Percentiles rank a stretch among this genome's conserved stretches.
Conservation (phyloP, 2,329 filamentous ascomycete species). For the Malbranchea zuffiana region DNA sequence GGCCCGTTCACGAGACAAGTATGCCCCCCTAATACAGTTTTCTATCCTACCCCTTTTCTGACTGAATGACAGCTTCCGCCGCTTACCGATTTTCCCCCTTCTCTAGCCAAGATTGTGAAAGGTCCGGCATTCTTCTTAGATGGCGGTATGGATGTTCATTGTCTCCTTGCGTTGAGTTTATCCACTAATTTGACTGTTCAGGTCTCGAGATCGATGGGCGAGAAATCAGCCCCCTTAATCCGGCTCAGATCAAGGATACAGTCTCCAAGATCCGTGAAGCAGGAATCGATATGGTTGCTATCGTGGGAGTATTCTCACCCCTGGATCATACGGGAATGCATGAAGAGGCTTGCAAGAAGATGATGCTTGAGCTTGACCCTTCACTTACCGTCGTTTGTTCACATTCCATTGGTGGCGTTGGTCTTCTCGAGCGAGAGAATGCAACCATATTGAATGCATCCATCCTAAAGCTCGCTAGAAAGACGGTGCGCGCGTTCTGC, state of each 20-base stretch:
- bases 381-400: conserved; percentile 34
- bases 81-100: conserved; percentile 38
- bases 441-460: conserved; percentile 54
- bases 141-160: conserved; percentile 20
- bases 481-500: conserved; percentile 48
- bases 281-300: conserved; percentile 31
- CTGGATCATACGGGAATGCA: conserved; percentile 35
- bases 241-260: conserved; percentile 28
- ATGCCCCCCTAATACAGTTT: background rate
- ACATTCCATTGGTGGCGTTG: conserved; percentile 36
- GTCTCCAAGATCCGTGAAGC: conserved; percentile 26
- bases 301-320: conserved; percentile 40
- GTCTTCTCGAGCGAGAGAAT: conserved; percentile 50
- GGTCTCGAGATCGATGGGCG: conserved; percentile 41
- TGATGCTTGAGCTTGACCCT: conserved; percentile 31
- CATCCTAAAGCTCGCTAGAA: conserved; percentile 47
- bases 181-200: conserved; percentile 13
- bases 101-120: conserved; percentile 31
- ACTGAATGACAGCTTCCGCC: conserved; percentile 28
- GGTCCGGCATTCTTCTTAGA: conserved; percentile 36
- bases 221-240: conserved; percentile 33
- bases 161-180: background rate
- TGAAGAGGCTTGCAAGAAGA: conserved; percentile 31
- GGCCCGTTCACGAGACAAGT: conserved; percentile 36
- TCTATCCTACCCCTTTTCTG: background rate